Percentiles rank a stretch among this genome's conserved stretches.
These are phyloP conservation scores for Lecanosticta acicola DNA, from an alignment of 2,329 filamentous ascomycete species.

Conservation along the genomic window DNA sequence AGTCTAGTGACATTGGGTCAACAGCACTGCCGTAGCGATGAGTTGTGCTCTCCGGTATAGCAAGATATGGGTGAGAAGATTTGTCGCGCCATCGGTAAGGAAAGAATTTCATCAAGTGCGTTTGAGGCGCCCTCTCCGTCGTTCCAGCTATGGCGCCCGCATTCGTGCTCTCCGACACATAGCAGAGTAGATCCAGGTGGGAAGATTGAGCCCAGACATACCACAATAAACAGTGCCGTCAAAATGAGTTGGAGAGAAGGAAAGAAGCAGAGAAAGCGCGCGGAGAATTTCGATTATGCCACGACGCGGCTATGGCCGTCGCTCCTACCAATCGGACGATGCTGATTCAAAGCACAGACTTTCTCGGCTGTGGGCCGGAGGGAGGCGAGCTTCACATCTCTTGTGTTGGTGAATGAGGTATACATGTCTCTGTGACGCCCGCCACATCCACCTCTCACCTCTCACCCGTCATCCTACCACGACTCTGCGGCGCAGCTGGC, in stretches of 20 bases:
- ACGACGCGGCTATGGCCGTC: too few relatives aligned
- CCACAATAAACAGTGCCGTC: slow-evolving; percentile 62
- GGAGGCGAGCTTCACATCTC: background rate
- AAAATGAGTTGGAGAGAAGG: slow-evolving; percentile 50
- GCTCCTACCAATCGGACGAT: too few relatives aligned
- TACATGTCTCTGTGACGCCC: background rate
- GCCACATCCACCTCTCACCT: background rate
- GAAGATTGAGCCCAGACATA: slow-evolving; percentile 40
- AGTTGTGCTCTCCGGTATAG: too few relatives aligned
- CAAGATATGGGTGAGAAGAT: background rate
- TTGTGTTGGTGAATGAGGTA: background rate
- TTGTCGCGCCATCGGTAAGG: slow-evolving; percentile 65
- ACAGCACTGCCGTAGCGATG: too few relatives aligned
- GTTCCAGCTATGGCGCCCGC: slow-evolving; percentile 61
- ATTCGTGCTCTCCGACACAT: slow-evolving; percentile 56
- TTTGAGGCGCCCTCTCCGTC: slow-evolving; percentile 44
- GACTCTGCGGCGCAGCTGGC: slow-evolving; percentile 19
- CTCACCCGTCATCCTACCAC: slow-evolving; percentile 8
- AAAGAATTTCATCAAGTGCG: slow-evolving; percentile 51
- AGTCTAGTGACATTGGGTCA: too few relatives aligned
- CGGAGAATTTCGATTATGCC: slow-evolving; percentile 8
- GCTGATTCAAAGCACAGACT: too few relatives aligned
- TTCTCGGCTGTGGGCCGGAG: background rate
- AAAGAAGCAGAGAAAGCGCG: slow-evolving; percentile 14
- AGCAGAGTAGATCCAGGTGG: slow-evolving; percentile 56